Percentiles rank a stretch among this genome's conserved stretches.
Evolutionary conservation across 805 yeast genomes (phyloP).

Genomic region (Alloascoidea africana): DNA sequence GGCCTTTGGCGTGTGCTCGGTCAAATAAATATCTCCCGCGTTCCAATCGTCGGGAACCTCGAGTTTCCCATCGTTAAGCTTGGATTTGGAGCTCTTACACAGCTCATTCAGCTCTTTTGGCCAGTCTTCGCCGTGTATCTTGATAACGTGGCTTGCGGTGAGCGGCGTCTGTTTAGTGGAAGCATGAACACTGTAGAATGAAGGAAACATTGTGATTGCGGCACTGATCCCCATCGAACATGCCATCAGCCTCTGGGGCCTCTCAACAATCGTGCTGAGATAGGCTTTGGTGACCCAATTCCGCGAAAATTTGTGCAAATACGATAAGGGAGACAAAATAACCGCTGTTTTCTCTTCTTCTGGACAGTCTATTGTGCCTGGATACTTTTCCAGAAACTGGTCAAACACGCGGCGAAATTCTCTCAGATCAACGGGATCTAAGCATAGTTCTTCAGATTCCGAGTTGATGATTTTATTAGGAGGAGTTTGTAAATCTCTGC

Average conservation of each 20-base stretch:
- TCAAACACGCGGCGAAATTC: neutral
- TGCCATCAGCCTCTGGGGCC: constrained; percentile 70
- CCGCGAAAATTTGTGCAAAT: constrained; percentile 61
- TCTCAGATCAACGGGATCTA: neutral
- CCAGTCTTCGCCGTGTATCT: constrained; percentile 68
- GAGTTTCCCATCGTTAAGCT: constrained; percentile 33
- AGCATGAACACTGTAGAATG: constrained; percentile 33
- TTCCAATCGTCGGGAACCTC: constrained; percentile 80
- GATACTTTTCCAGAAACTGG: neutral
- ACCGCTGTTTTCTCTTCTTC: constrained; percentile 36
- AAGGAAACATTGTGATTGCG: constrained; percentile 55
- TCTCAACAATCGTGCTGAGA: constrained; percentile 55
- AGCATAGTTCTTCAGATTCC: neutral
- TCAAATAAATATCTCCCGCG: constrained; percentile 66
- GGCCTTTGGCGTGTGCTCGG: constrained; percentile 51
- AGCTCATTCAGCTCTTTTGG: constrained; percentile 40
- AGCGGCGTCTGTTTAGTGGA: constrained; percentile 33
- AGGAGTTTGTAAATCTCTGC: no score
- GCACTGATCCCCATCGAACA: constrained; percentile 67
- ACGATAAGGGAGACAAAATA: constrained; percentile 52
- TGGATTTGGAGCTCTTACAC: constrained; percentile 41
- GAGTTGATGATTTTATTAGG: no score
- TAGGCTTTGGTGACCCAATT: constrained; percentile 62
- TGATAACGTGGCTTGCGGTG: constrained; percentile 41
- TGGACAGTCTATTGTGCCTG: neutral